phyloP scores from a whole-genome alignment of 805 yeast species.

The Debaryomyces hansenii region DNA sequence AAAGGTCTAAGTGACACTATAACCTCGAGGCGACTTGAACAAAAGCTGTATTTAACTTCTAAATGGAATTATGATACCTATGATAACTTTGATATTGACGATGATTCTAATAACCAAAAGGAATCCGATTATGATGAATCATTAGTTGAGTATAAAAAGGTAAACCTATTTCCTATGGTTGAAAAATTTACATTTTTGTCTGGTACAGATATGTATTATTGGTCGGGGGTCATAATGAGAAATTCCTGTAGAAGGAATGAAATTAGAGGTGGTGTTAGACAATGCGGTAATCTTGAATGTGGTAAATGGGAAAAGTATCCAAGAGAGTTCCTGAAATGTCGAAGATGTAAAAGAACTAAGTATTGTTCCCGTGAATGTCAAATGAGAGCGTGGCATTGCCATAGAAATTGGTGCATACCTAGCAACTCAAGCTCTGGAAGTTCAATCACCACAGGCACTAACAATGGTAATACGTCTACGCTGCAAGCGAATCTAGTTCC shows the following conservation, averaged over 20 bases:
- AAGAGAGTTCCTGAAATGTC: slow-evolving; percentile 90
- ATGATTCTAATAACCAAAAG: slow-evolving; percentile 16
- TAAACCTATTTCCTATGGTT: slow-evolving; percentile 85
- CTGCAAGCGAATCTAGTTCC: neutral
- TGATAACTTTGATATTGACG: slow-evolving; percentile 41
- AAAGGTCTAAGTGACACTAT: slow-evolving; percentile 30
- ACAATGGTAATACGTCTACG: neutral
- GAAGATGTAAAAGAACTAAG: slow-evolving; percentile 91
- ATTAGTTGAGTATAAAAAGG: slow-evolving; percentile 44
- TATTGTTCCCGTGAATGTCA: slow-evolving; percentile 94
- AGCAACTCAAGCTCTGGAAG: slow-evolving; percentile 29
- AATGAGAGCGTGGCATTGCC: slow-evolving; percentile 87
- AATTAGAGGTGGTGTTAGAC: slow-evolving; percentile 82
- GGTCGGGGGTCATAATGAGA: slow-evolving; percentile 98
- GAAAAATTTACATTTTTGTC: slow-evolving; percentile 80
- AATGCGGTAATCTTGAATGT: slow-evolving; percentile 91
- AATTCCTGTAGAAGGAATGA: slow-evolving; percentile 94
- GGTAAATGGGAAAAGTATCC: slow-evolving; percentile 93
- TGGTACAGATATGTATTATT: slow-evolving; percentile 81
- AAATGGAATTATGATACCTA: slow-evolving; percentile 45
- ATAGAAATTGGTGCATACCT: slow-evolving; percentile 88
- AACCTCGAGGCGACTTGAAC: slow-evolving; percentile 32
- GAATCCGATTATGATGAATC: slow-evolving; percentile 41
- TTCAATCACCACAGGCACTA: neutral
- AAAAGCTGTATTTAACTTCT: slow-evolving; percentile 27